Evolutionary conservation across 208 protist species (phyloP).

Genomic region (Crithidia acanthocephali): DNA sequence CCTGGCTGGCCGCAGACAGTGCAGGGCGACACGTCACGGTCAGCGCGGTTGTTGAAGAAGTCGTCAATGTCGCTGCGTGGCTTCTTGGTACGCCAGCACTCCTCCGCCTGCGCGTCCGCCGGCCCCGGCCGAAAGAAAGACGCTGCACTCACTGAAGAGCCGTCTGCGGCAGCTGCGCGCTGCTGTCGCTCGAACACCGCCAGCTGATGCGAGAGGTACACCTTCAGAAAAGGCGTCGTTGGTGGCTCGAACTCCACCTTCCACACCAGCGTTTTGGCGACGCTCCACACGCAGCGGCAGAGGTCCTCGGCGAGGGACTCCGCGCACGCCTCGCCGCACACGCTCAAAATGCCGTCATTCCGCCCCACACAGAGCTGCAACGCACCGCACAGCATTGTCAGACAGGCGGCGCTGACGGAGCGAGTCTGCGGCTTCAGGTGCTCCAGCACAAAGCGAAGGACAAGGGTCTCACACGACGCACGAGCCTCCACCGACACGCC

Average conservation of each 20-base stretch:
- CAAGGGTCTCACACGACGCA: conserved; percentile 27
- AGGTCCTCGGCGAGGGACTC: conserved; percentile 54
- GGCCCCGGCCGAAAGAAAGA: conserved; percentile 22
- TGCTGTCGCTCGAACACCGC: conserved; percentile 18
- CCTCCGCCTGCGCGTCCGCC: conserved; percentile 18
- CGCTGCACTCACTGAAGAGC: neutral
- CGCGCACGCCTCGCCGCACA: conserved; percentile 63
- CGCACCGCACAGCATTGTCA: conserved; percentile 58
- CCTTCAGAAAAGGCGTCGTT: conserved; percentile 25
- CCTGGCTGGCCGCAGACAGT: conserved; percentile 52
- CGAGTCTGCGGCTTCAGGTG: conserved; percentile 15
- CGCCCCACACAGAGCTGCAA: conserved; percentile 53
- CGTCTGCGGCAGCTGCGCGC: neutral
- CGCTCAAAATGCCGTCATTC: conserved; percentile 61
- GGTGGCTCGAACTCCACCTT: conserved; percentile 34
- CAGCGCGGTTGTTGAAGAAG: conserved; percentile 30
- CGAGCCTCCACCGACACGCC: conserved; percentile 11
- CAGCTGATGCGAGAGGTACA: conserved; percentile 26
- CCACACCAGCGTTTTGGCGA: conserved; percentile 42
- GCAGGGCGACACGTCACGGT: conserved; percentile 30
- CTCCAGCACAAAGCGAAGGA: conserved; percentile 25
- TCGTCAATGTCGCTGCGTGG: conserved; percentile 25
- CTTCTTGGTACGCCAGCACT: conserved; percentile 30
- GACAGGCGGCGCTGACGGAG: conserved; percentile 37
- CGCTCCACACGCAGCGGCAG: conserved; percentile 39